These are phyloP conservation scores for Dactylis glomerata DNA, from an alignment of 176 grass and related monocot genomes.

Conservation along the genomic window DNA sequence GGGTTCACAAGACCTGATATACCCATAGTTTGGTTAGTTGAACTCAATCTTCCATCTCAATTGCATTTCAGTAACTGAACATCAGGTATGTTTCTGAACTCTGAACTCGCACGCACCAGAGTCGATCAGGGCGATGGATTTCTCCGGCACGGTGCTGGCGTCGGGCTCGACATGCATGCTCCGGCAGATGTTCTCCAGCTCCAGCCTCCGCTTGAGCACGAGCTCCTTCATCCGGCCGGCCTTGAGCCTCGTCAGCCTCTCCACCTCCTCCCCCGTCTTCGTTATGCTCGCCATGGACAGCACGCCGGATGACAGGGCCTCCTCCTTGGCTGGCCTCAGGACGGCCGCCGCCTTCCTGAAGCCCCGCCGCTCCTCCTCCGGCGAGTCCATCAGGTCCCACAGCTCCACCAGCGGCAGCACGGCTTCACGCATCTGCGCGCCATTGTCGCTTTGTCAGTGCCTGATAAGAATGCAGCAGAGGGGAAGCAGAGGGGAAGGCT, in stretches of 20 bases:
- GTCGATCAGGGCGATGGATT: conserved; percentile 52
- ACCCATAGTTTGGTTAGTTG: background rate
- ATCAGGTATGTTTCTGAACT: background rate
- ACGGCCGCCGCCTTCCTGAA: conserved; percentile 45
- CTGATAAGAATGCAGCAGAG: background rate
- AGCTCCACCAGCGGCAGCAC: conserved; percentile 44
- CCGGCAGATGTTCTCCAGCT: conserved; percentile 62
- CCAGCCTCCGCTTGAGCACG: conserved; percentile 54
- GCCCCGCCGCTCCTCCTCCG: conserved; percentile 48
- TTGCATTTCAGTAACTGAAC: background rate
- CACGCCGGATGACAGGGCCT: conserved; percentile 34
- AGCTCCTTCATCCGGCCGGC: conserved; percentile 64
- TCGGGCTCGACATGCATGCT: conserved; percentile 65
- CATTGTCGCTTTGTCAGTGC: background rate
- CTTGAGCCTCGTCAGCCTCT: conserved; percentile 55
- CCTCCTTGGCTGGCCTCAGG: conserved; percentile 11
- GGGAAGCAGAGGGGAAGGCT: background rate
- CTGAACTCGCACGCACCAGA: conserved; percentile 39
- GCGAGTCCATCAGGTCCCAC: conserved; percentile 64
- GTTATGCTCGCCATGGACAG: conserved; percentile 40
- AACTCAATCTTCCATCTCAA: background rate
- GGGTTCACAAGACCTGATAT: conserved; percentile 46
- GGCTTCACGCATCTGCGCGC: conserved; percentile 40
- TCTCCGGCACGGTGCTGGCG: conserved; percentile 56
- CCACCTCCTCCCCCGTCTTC: conserved; percentile 57